A percentile compares a stretch with the other conserved stretches of the same genome.
These are phyloP conservation scores for Botrytis medusae DNA, from an alignment of 2,329 filamentous ascomycete species.

Conservation along the genomic window DNA sequence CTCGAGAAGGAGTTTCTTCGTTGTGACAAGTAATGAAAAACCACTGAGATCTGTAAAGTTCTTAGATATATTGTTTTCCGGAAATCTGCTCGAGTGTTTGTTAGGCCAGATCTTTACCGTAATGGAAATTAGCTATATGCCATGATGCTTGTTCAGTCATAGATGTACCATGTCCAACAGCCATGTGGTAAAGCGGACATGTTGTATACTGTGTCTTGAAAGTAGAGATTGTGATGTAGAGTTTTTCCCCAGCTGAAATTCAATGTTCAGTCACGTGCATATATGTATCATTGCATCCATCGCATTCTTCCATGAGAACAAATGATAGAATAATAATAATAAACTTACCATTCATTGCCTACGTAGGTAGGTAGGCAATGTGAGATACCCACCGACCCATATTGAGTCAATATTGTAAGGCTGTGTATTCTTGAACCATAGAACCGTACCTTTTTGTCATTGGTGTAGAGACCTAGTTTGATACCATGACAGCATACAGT, in stretches of 20 bases:
- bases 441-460: background rate
- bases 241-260: background rate
- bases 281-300: background rate
- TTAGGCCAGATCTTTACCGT: background rate
- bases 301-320: background rate
- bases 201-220: background rate
- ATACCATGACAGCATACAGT: background rate
- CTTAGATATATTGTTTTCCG: background rate
- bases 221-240: background rate
- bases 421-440: background rate
- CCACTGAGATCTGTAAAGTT: background rate
- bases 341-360: background rate
- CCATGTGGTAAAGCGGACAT: background rate
- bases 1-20: background rate
- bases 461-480: background rate
- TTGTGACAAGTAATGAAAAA: background rate
- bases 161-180: background rate
- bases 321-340: background rate
- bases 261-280: background rate
- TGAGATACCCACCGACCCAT: background rate
- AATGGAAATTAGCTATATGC: background rate
- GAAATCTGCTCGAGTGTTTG: background rate
- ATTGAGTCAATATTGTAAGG: background rate
- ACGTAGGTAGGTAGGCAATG: background rate
- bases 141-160: background rate